These are phyloP conservation scores for Monilinia polystroma DNA, from an alignment of 2,329 filamentous ascomycete species.

Conservation along the genomic window DNA sequence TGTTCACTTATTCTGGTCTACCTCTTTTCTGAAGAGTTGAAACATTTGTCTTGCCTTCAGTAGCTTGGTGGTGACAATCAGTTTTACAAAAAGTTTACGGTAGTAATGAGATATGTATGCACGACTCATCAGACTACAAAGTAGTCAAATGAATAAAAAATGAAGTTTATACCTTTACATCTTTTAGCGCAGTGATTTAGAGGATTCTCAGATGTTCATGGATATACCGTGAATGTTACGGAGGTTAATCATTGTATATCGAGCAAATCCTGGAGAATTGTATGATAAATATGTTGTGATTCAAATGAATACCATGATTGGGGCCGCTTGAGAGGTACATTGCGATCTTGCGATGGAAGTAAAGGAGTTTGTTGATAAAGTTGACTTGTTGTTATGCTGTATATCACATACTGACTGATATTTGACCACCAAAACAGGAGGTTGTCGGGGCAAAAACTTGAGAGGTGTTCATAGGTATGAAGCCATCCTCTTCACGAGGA, in stretches of 20 bases:
- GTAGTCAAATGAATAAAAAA: constrained; percentile 20
- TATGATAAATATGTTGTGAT: neutral
- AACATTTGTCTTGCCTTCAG: constrained; percentile 8
- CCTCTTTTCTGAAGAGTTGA: constrained; percentile 18
- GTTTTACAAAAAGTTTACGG: constrained; percentile 16
- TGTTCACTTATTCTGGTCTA: constrained; percentile 23
- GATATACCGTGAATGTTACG: neutral
- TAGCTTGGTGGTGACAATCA: constrained; percentile 17
- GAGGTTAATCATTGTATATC: neutral
- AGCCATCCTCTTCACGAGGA: neutral
- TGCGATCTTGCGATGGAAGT: neutral
- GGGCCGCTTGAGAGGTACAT: neutral
- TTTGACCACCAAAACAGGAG: neutral
- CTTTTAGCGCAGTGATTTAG: neutral
- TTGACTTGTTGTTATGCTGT: neutral
- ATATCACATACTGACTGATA: neutral
- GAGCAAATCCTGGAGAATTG: neutral
- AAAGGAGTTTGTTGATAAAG: neutral
- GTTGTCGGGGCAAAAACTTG: neutral
- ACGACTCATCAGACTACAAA: constrained; percentile 9
- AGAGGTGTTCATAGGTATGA: neutral
- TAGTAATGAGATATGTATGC: constrained; percentile 22
- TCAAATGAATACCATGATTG: neutral
- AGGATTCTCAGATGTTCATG: neutral
- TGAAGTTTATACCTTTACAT: constrained; percentile 13